Base-by-base conservation (phyloP, 2,329 filamentous ascomycete genomes). In the Fusarium fujikuroi region DNA sequence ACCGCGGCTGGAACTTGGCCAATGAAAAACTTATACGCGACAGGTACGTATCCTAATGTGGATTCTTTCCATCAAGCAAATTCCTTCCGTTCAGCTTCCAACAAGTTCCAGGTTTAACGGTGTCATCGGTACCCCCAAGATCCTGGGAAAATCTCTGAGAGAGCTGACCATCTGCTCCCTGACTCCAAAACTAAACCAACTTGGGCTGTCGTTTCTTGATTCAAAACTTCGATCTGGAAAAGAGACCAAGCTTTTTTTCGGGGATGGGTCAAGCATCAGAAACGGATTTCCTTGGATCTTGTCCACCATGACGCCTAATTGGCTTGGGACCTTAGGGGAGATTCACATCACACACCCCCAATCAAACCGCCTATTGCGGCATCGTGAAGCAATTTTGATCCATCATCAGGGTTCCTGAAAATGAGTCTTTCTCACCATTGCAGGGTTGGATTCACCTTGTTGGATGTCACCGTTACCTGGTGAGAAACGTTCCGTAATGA, bases 91-190 rank as follows among this genome's bases (percentile, higher is more conserved):
- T 67, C 57, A 44, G 46, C 44, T 67, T 67, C 44, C 21, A 69
- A 69, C 10, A 42, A 65, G 36, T 64, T 69, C 39, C 67, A 50
- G 34, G 62, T 71, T 52, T 59, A 36, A 70, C 66, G 47, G 65
- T 68, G 53, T 60, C 64, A 60, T 67, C 25, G 54, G 49, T 25
- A 61, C 32, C 34, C 34, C 42, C 23, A 68, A 58, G 36, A 69
- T 74, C 71, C 71, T 74, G 63, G 71, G 52, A 74, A 74, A 74
- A 74, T 61, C 71, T 74, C 71, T 74, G 71, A 65, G 59, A 42
- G 46, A 40, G 49, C 42, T 63, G 56, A 40, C 70, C 61, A 42
- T 62, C 21, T 62, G 43, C 49, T 70, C 42, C 66, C 21, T 37
- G 49, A 47, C 28, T 43, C 37, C 23, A 60, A 49, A 43, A 54